These are phyloP conservation scores for Plantago lanceolata DNA, from an alignment of 305 asterid genomes.

Conservation along the genomic window DNA sequence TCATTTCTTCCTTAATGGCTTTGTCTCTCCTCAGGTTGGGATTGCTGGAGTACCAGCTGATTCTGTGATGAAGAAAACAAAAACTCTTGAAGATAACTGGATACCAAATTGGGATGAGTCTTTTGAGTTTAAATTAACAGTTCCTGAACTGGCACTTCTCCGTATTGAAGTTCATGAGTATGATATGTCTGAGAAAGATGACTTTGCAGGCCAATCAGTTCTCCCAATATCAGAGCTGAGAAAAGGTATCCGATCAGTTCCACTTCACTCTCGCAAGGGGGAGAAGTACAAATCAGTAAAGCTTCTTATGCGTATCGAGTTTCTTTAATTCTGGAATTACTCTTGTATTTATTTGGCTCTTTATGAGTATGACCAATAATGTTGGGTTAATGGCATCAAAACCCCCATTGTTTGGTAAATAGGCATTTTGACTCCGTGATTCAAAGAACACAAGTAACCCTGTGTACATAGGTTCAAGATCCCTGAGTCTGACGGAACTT, in stretches of 20 bases:
- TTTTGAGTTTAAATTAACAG: conserved; percentile 57
- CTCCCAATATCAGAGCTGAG: conserved; percentile 65
- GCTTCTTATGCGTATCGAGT: conserved; percentile 73
- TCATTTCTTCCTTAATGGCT: neutral
- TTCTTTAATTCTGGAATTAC: conserved; percentile 27
- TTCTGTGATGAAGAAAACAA: conserved; percentile 52
- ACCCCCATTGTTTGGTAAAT: conserved; percentile 1
- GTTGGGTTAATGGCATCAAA: neutral
- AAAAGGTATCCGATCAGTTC: conserved; percentile 65
- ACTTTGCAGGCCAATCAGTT: conserved; percentile 79
- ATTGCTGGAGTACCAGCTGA: conserved; percentile 73
- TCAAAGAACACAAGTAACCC: neutral
- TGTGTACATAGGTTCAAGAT: too few species aligned
- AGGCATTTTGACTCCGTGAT: neutral
- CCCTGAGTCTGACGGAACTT: too few species aligned
- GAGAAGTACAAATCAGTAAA: conserved; percentile 49
- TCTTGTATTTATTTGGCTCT: conserved; percentile 5
- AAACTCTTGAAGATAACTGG: conserved; percentile 63
- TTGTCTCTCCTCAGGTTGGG: conserved; percentile 49
- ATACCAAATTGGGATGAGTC: conserved; percentile 72
- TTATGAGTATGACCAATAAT: conserved; percentile 11
- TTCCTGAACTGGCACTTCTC: conserved; percentile 74
- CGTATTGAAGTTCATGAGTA: conserved; percentile 72
- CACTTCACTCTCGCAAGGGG: conserved; percentile 51
- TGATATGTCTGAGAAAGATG: conserved; percentile 73